Base-by-base conservation (phyloP, 331 rosid genomes). In the Malus hybrid region DNA sequence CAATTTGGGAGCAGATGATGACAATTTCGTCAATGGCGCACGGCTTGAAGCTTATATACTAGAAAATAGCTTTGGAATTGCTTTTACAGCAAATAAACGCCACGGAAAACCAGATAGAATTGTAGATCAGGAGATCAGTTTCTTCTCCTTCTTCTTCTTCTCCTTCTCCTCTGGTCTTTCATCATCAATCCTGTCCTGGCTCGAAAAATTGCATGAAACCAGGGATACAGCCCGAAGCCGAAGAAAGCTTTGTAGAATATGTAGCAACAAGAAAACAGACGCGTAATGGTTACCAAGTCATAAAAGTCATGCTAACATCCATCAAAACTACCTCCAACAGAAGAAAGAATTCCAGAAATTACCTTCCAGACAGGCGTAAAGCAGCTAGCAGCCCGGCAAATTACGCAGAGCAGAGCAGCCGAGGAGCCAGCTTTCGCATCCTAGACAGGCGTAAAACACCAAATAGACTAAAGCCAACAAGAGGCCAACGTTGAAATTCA, bases 1-100 rank as follows among this genome's bases (percentile, higher is more conserved):
- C 54, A 3, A 86, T 94, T 19, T 80, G 84, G 67, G 87, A 92
- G 62, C 82, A 93, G 60, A 92, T 94, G 96, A 92, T 89, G 99
- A 92, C 96, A 57, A 86, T 87, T 54, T 87, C 90, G 57, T 92
- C 93, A 34, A 92, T 89, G 97, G 90, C 88, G 9, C 69, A 87
- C 74, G 97, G 97, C 54, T 80, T 92, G 90, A 84, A 79, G 79
- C 79, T 83, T 48, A 78, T 67, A 4, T 1, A 61, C 15, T 18
- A 2, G 29, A 39, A 2, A 3, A 31, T 14, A 9, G 36, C 55
- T 39, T 15, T 60, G 22, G 33, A 16, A 57, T 33, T 16, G 59
- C 13, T 56, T 63, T 24, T 57, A 8, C 6, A 68, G 74, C 50
- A 22, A 76, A 31, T 63, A 63, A 64, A 76, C 39, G 7, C 65